These are phyloP conservation scores for Lasiosphaeriaceae sp. DNA, from an alignment of 495 filamentous ascomycete genomes.

Conservation along the genomic window DNA sequence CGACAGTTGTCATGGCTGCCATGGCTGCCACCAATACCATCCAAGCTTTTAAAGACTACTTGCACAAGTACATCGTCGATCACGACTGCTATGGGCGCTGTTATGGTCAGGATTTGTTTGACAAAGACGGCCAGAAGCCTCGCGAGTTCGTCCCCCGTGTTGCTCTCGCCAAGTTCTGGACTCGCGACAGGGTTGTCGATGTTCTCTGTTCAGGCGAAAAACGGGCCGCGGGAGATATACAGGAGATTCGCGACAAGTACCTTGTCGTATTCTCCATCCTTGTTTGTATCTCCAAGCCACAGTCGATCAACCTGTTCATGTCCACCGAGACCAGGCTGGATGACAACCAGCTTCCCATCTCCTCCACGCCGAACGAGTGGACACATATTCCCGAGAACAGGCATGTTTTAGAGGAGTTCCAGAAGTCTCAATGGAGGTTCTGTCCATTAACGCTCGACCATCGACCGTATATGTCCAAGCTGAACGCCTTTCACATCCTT, in stretches of 20 bases:
- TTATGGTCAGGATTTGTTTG: too few relatives aligned
- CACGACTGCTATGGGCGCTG: neutral
- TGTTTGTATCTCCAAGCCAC: neutral
- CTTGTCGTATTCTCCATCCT: constrained; percentile 2
- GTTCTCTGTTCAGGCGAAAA: constrained; percentile 1
- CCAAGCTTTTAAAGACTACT: neutral
- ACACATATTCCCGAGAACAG: neutral
- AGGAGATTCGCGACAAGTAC: neutral
- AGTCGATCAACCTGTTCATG: constrained; percentile 2
- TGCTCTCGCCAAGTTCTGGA: constrained; percentile 1
- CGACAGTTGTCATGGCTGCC: neutral
- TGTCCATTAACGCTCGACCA: constrained; percentile 3
- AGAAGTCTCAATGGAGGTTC: constrained; percentile 1
- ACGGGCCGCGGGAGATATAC: neutral
- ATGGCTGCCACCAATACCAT: neutral
- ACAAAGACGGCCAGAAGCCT: neutral
- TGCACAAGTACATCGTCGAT: neutral
- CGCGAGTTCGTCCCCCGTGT: constrained; percentile 2
- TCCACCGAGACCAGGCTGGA: neutral
- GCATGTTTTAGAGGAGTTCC: neutral
- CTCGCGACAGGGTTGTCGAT: neutral
- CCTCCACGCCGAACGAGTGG: neutral
- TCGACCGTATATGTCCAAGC: neutral
- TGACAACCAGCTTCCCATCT: neutral
- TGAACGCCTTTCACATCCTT: constrained; percentile 6